Evolutionary conservation across 192 early-diverging fungal species (phyloP).

Genomic region (Linnemannia schmuckeri): DNA sequence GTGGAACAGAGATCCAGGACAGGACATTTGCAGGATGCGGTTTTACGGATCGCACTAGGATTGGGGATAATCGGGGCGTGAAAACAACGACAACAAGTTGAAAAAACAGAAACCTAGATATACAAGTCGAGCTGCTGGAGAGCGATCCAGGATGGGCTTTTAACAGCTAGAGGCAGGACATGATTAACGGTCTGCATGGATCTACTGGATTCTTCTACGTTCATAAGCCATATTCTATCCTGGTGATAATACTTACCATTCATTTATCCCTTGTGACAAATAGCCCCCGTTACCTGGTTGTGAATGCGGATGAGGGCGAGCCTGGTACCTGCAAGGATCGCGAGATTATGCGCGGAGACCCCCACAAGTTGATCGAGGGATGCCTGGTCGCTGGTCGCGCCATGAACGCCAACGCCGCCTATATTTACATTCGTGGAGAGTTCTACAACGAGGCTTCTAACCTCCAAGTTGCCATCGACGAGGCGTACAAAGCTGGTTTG

Average conservation of each 20-base stretch:
- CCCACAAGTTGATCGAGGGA: constrained; percentile 97
- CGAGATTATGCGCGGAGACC: constrained; percentile 89
- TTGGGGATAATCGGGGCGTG: too few species aligned
- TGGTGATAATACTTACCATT: background rate
- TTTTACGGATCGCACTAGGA: too few species aligned
- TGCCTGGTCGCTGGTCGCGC: constrained; percentile 95
- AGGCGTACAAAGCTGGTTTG: constrained; percentile 96
- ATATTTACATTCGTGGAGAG: constrained; percentile 98
- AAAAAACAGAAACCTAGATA: too few species aligned
- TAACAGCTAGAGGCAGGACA: too few species aligned
- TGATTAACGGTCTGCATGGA: too few species aligned
- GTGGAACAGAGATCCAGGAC: too few species aligned
- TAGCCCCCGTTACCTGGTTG: constrained; percentile 94
- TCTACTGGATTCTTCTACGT: too few species aligned
- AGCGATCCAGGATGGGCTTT: too few species aligned
- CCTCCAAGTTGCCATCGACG: constrained; percentile 94
- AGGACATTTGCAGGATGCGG: too few species aligned
- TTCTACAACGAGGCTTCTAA: constrained; percentile 97
- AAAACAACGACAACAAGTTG: too few species aligned
- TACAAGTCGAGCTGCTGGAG: too few species aligned
- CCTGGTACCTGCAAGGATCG: constrained; percentile 91
- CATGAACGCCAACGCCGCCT: constrained; percentile 97
- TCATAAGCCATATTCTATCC: background rate
- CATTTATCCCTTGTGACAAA: background rate
- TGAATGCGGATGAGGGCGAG: constrained; percentile 99